Base-by-base conservation (phyloP, 768 basidiomycete genomes). In the Mycena vitilis region DNA sequence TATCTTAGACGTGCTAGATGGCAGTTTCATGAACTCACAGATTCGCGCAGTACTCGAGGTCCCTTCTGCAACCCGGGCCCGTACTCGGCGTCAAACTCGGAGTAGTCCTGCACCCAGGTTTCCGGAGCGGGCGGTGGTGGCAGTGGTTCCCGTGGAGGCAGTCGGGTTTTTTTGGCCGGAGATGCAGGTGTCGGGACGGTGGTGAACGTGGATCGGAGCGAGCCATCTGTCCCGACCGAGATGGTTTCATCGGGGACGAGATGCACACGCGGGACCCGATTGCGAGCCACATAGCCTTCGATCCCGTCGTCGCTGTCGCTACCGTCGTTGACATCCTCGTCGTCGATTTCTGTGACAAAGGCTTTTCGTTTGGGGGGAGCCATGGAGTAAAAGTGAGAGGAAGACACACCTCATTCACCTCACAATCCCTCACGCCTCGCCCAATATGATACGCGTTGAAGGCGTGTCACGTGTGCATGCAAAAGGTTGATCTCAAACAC, bases 81-180 rank as follows among this genome's bases (percentile, higher is more conserved):
- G 25, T 42, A 57, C 22, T 57, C 55, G 5, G 55, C 40, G 15
- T 57, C 55, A 18, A 57, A 57, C n/a, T 57, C 55, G 5, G 38
- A 23, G 38, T n/a, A n/a, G n/a, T n/a, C n/a, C n/a, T n/a, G n/a
- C n/a, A n/a, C n/a, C n/a, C n/a, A n/a, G n/a, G n/a, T n/a, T n/a
- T n/a, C n/a, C n/a, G n/a, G n/a, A n/a, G n/a, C n/a, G n/a, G n/a
- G n/a, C n/a, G n/a, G n/a, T n/a, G n/a, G n/a, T n/a, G n/a, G n/a
- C n/a, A n/a, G n/a, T n/a, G n/a, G n/a, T 6, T 1, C 54, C 15
- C n/a, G 4, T 0, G 38, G 16, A n/a, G n/a, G n/a, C n/a, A n/a
- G n/a, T n/a, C n/a, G n/a, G n/a, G n/a, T n/a, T 42, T 57, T 57
- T 20, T 57, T 57, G 22, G 55, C 55, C 15, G 55, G 55, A 30